Conservation (phyloP, 331 rosid genomes). For the Prunus yedoensis region DNA sequence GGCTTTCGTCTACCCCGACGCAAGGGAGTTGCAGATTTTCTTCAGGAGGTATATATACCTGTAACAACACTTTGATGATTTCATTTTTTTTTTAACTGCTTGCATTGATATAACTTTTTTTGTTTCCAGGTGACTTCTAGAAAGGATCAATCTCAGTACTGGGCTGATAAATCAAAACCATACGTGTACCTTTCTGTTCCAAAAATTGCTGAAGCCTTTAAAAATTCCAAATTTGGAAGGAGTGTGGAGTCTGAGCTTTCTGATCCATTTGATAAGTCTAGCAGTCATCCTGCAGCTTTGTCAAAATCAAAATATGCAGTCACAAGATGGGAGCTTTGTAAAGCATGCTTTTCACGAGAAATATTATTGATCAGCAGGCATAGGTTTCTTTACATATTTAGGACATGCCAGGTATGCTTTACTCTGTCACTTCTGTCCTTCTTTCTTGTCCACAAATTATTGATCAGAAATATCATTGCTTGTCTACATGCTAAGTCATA, state of each 20-base stretch:
- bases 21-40: slow-evolving; percentile 85
- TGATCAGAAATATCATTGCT: not conserved
- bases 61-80: not conserved
- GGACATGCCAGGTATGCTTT: slow-evolving; percentile 69
- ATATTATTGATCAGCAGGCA: slow-evolving; percentile 55
- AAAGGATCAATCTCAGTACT: slow-evolving; percentile 86
- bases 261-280: slow-evolving; percentile 51
- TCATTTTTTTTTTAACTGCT: not conserved
- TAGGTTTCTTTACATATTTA: slow-evolving; percentile 68
- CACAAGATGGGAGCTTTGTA: slow-evolving; percentile 51
- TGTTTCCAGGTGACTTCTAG: slow-evolving; percentile 67
- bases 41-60: slow-evolving; percentile 65
- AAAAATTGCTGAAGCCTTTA: slow-evolving; percentile 69
- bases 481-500: not conserved
- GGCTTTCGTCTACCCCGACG: slow-evolving; percentile 83
- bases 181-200: slow-evolving; percentile 52
- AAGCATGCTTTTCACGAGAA: slow-evolving; percentile 72
- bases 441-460: not conserved
- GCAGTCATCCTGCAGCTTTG: slow-evolving; percentile 57
- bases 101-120: not conserved
- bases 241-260: slow-evolving; percentile 40
- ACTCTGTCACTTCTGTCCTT: not conserved
- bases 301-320: slow-evolving; percentile 52
- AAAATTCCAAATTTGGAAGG: slow-evolving; percentile 53
- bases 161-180: slow-evolving; percentile 75